phyloP scores from a whole-genome alignment of 768 basidiomycete genomes.

The Psilocybe cubensis region DNA sequence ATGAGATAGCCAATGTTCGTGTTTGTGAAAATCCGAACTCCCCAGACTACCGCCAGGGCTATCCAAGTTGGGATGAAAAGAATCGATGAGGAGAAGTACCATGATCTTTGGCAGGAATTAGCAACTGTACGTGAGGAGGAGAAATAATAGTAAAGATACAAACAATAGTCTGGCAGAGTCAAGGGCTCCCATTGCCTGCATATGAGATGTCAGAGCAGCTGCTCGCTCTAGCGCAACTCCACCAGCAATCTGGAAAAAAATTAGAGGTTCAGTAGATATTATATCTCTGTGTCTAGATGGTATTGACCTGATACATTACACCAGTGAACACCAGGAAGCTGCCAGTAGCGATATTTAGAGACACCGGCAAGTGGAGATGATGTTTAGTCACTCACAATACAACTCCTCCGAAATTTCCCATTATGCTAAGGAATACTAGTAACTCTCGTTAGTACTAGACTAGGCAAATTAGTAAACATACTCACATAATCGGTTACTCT shows the following conservation, averaged over 20 bases:
- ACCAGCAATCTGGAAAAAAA: conserved; percentile 10
- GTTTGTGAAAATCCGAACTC: conserved; percentile 60
- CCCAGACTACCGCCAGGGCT: conserved; percentile 68
- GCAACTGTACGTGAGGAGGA: conserved; percentile 1
- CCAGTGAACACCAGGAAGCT: conserved; percentile 21
- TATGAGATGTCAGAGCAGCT: conserved; percentile 63
- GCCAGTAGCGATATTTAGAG: too few relatives aligned
- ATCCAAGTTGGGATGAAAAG: conserved; percentile 81
- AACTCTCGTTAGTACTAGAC: not conserved
- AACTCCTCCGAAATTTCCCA: conserved; percentile 17
- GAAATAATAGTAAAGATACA: not conserved
- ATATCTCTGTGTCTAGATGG: not conserved
- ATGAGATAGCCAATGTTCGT: conserved; percentile 66
- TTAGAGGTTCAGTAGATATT: not conserved
- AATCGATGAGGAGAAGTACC: conserved; percentile 68
- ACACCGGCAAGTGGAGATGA: not conserved
- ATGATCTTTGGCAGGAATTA: conserved; percentile 46
- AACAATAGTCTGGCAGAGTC: conserved; percentile 60
- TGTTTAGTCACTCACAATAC: conserved; percentile 15
- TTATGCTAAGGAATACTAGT: conserved; percentile 7
- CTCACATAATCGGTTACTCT: conserved; percentile 14
- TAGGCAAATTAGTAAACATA: not conserved
- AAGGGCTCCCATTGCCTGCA: conserved; percentile 79
- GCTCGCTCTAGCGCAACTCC: conserved; percentile 54
- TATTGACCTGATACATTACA: conserved; percentile 19